Percentiles rank a stretch among this genome's conserved stretches.
Conservation (phyloP, 2,329 filamentous ascomycete genomes). For the Aspergillus sp. region DNA sequence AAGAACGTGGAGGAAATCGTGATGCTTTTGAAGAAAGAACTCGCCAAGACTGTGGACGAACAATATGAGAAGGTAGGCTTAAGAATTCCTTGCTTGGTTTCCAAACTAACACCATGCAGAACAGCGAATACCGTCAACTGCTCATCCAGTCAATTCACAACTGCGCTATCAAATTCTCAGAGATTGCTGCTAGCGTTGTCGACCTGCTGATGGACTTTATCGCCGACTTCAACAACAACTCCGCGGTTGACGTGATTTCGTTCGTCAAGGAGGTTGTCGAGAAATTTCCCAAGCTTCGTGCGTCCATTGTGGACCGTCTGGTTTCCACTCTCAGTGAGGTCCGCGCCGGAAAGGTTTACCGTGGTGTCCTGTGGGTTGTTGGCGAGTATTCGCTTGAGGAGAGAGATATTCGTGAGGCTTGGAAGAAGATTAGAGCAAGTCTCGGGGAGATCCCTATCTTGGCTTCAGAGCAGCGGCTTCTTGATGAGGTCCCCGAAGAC, state of each 20-base stretch:
- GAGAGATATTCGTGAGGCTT: conserved; percentile 90
- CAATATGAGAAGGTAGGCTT: conserved; percentile 81
- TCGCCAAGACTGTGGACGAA: conserved; percentile 95
- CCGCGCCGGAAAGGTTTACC: conserved; percentile 93
- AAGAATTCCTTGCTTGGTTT: background rate
- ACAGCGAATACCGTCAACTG: conserved; percentile 88
- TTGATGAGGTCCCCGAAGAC: conserved; percentile 77
- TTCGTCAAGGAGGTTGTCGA: conserved; percentile 99
- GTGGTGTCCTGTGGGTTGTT: conserved; percentile 95
- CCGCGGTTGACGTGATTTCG: conserved; percentile 94
- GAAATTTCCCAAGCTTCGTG: conserved; percentile 88
- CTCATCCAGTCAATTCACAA: conserved; percentile 97
- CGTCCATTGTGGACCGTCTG: conserved; percentile 81
- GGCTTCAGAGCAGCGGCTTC: conserved; percentile 84
- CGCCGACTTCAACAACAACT: conserved; percentile 94
- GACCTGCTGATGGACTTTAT: conserved; percentile 99
- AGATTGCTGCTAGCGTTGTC: conserved; percentile 94
- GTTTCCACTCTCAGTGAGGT: conserved; percentile 91
- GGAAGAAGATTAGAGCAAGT: conserved; percentile 92
- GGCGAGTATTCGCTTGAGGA: conserved; percentile 95
- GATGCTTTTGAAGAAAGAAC: conserved; percentile 92
- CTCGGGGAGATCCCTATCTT: conserved; percentile 96
- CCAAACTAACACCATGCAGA: conserved; percentile 48
- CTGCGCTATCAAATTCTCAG: conserved; percentile 98
- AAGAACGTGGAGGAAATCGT: conserved; percentile 99